Base-by-base conservation (phyloP, 1,284 basidiomycete species). In the Puccinia coronata region DNA sequence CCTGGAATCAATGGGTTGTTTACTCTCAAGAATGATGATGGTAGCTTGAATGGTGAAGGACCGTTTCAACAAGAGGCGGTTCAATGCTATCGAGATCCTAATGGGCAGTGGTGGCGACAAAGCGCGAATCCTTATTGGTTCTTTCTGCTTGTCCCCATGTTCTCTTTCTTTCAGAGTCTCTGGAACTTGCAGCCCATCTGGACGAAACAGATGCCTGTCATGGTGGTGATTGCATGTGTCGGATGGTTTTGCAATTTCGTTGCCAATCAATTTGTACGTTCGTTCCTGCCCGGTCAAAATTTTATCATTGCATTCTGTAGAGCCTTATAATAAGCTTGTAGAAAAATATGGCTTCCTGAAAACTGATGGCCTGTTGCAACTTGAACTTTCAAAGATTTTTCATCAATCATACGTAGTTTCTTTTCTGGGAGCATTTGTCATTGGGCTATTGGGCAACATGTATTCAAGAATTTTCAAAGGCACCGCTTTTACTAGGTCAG, bases 401-500 rank as follows among this genome's bases (percentile, higher is more conserved):
- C 91, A 93, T 86, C 90, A 92, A 28, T 92, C 91, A 3, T 93
- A 94, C 85, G 89, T 94, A 71, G 92, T 94, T 28, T 92, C 91
- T 57, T 91, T 92, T 23, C 92, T 94, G 83, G 93, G 93, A 2
- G 92, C 93, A 34, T 94, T 94, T 84, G 92, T 92, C 11, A 91
- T 94, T 59, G 93, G 93, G 80, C 84, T 94, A 47, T 88, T 95
- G 36, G 93, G 93, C 0, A 95, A 95, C 84, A 86, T 92, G 0
- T 95, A 95, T 86, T 94, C 93, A 80, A 88, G 93, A 79, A 90
- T 91, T 84, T 92, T 93, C 89, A 90, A 92, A n/a, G 93, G 93
- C 12, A 94, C 93, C 3, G 93, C 93, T 36, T 95, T 95, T 86
- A 93, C 93, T 6, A 91, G 91, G 5, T 95, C 94, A 92, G 92